These are phyloP conservation scores for Trametes gibbosa DNA, from an alignment of 768 basidiomycete species.

Conservation along the genomic window DNA sequence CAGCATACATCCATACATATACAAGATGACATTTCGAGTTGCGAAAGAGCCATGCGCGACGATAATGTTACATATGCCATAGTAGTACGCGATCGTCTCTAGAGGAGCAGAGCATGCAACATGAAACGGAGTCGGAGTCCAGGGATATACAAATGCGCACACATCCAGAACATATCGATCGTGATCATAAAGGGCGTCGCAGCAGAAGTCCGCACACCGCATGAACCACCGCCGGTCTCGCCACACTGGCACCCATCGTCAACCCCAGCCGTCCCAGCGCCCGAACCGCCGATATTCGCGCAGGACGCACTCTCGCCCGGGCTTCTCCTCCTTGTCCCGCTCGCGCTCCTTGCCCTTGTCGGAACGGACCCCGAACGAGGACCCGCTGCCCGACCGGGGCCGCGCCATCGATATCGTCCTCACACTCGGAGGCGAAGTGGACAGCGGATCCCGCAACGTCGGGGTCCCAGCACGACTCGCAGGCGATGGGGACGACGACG, in stretches of 20 bases:
- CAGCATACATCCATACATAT: not conserved
- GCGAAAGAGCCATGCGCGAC: not conserved
- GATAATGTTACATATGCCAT: constrained; percentile 8
- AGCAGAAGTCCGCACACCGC: too few species aligned
- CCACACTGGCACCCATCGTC: not conserved
- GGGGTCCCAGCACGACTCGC: constrained; percentile 1
- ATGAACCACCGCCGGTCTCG: too few species aligned
- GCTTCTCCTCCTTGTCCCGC: constrained; percentile 55
- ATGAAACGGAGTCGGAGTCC: too few species aligned
- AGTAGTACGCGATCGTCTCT: not conserved
- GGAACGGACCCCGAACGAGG: constrained; percentile 46
- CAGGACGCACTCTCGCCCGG: constrained; percentile 63
- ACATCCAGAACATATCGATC: constrained; percentile 2
- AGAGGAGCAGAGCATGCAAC: not conserved
- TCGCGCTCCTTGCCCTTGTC: constrained; percentile 62
- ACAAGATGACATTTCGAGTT: not conserved
- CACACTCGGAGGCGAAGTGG: constrained; percentile 44
- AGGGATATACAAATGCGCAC: constrained; percentile 8
- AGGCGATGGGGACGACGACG: constrained; percentile 20
- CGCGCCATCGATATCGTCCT: constrained; percentile 38
- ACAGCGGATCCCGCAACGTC: constrained; percentile 12
- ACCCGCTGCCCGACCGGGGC: constrained; percentile 52
- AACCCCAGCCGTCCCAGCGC: constrained; percentile 84
- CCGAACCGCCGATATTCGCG: constrained; percentile 82
- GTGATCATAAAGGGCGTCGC: not conserved